Base-by-base conservation (phyloP, 345 rosid genomes). In the Citrus glauca region DNA sequence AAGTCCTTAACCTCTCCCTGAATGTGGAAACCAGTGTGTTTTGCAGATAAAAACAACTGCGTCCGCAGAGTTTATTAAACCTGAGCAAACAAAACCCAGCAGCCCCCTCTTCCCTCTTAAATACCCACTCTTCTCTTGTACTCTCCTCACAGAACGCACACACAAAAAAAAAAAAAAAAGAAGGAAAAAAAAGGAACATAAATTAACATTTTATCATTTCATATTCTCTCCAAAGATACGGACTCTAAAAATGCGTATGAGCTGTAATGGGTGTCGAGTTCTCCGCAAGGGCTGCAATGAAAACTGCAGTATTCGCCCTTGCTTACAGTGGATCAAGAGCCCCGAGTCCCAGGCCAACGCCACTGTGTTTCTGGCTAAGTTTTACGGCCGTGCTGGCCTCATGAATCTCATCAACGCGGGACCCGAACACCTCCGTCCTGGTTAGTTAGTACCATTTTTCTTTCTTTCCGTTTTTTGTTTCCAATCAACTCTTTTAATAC, bases 371-470 rank as follows among this genome's bases (percentile, higher is more conserved):
- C 94, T 96, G 37, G 98, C 99, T 66, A 96, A 96, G 87, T 96
- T 92, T 74, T 94, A 96, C 57, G 99, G 98, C 77, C 97, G 99
- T 35, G 97, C 98, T 1, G 99, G 98, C 1, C 94, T 96, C 80
- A 89, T 94, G 91, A 96, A 96, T 83, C 99, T 94, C 79, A 88
- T 96, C 82, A 94, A 87, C 98, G 90, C 98, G 37, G 99, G 98
- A 63, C 95, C 99, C 27, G 95, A 90, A 28, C 91, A 92, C 28
- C 98, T 92, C 79, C 99, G 99, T 28, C 99, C 99, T 82, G 98
- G 99, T 96, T 22, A 40, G 99, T 96, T 22, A 40, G 64, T 80
- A 7, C 35, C 28, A 13, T 14, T 16, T n/a, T 22, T 1, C 16
- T 4, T 17, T 27, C 16, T 17, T 35, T 60, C 3, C 3, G 35